Base-by-base conservation (phyloP, 495 filamentous ascomycete genomes). In the Aspergillus incahuasiensis region DNA sequence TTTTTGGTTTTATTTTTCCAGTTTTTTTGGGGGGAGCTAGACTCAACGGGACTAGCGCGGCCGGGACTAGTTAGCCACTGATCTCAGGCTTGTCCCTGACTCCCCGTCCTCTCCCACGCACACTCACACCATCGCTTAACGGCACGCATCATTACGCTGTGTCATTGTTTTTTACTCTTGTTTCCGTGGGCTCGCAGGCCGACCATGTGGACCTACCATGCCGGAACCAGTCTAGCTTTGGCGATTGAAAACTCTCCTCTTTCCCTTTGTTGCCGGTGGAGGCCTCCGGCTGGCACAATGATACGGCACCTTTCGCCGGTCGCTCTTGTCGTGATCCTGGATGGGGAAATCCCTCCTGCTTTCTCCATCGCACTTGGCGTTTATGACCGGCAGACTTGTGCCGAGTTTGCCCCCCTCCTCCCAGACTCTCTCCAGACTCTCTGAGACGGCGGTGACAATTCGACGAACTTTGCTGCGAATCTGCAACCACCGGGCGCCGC, bases 331-430 rank as follows among this genome's bases (percentile, higher is more conserved):
- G 55, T 48, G 42, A 52, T 50, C 22, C 59, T 57, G 30, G 42
- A 61, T 57, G 51, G 59, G 28, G 55, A 55, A 55, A 60, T 57
- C 54, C 55, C 43, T 56, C 34, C 53, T 52, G 21, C 25, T 43
- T 49, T 45, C 50, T 53, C 46, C 41, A 47, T 58, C 19, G 19
- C 34, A 24, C 50, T 54, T 44, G 51, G 44, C 51, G 46, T 38
- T 53, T 46, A 52, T 59, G 50, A 62, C 56, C 63, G 63, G 63
- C 63, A 62, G 63, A 60, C 42, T 32, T 59, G 63, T 65, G 63
- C 63, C 63, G 63, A 65, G 57, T 65, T 62, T 42, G 56, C 59
- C 63, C 58, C 58, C 59, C 32, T 35, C 32, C 32, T 48, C 53
- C 44, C 43, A 20, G n/a, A 42, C 20, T 46, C 24, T 48, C 51